Conservation (phyloP, 116 monocot species). For the Papilionanthe hybrid region DNA sequence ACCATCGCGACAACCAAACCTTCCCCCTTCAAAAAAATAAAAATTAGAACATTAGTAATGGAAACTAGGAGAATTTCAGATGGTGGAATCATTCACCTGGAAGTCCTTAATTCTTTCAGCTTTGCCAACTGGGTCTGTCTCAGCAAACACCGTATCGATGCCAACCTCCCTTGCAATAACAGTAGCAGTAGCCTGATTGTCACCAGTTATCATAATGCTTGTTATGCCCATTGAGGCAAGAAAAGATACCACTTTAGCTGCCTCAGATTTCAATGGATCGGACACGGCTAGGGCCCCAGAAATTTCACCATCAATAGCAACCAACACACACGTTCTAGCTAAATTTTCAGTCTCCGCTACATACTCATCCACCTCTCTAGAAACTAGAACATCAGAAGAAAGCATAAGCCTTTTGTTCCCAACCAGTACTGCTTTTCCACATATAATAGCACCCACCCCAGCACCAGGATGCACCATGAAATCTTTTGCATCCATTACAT, state of each 20-base stretch:
- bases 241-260: slow-evolving; percentile 47
- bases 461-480: slow-evolving; percentile 75
- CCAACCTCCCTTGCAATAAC: slow-evolving; percentile 69
- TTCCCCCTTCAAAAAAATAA: slow-evolving; percentile 28
- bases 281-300: slow-evolving; percentile 73
- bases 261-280: slow-evolving; percentile 80
- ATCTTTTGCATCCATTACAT: slow-evolving; percentile 33
- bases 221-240: slow-evolving; percentile 60
- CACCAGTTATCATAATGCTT: slow-evolving; percentile 82
- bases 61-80: neutral
- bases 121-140: slow-evolving; percentile 79
- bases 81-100: slow-evolving; percentile 36
- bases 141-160: slow-evolving; percentile 63
- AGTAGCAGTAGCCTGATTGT: slow-evolving; percentile 68
- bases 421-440: slow-evolving; percentile 43
- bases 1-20: slow-evolving; percentile 79
- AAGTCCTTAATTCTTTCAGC: slow-evolving; percentile 76
- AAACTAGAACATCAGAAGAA: slow-evolving; percentile 31
- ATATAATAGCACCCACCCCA: slow-evolving; percentile 51
- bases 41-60: neutral
- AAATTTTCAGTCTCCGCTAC: slow-evolving; percentile 44
- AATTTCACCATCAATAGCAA: slow-evolving; percentile 50
- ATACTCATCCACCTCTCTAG: slow-evolving; percentile 43
- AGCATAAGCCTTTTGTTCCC: slow-evolving; percentile 76
- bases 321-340: slow-evolving; percentile 71